Evolutionary conservation across 2,329 filamentous ascomycete species (phyloP), one percentile per base, ranked within the genome.

Genomic region (Aspergillus sp.): DNA sequence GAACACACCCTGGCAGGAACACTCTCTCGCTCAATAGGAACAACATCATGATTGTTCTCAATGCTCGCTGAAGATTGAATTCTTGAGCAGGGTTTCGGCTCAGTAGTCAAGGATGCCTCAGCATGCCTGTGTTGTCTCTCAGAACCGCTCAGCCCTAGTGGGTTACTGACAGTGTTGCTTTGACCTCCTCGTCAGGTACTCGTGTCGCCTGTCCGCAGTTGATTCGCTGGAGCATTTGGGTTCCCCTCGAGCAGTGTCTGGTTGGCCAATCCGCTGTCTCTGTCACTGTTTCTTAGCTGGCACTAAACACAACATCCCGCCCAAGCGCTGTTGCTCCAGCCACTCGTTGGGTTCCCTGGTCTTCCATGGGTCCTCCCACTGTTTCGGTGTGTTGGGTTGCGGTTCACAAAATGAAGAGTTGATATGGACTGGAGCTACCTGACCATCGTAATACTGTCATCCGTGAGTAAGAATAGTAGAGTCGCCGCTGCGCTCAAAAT

Each of bases 231-330:
- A 58, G 59, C 49, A 28, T 53, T 58, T 55, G 51, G 47, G 48
- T 48, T 28, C 59, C 60, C 63, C 61, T 62, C 57, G 51, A 45
- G 22, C 54, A 31, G 46, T 51, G 19, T 51, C 34, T 50, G 62
- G 68, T 63, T 62, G 49, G 13, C 71, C 70, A 72, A 73, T 74
- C 59, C 57, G 17, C 59, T 51, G 38, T 46, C 56, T 54, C 59
- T 64, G 56, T 61, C 19, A 51, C 54, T 63, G 63, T 59, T 60
- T 71, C 64, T 64, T 65, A 65, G 66, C 53, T 61, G 68, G 65
- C 67, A 60, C 65, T 71, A 61, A 61, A 45, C 17, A 69, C 69
- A 74, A 72, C 71, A 73, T 71, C 65, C 67, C 68, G 66, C 59
- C 68, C 69, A 66, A 68, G 66, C 64, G 63, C 70, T 70, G 68